Evolutionary conservation across 1,284 basidiomycete species (phyloP).

Genomic region (Heterobasidion irregulare): DNA sequence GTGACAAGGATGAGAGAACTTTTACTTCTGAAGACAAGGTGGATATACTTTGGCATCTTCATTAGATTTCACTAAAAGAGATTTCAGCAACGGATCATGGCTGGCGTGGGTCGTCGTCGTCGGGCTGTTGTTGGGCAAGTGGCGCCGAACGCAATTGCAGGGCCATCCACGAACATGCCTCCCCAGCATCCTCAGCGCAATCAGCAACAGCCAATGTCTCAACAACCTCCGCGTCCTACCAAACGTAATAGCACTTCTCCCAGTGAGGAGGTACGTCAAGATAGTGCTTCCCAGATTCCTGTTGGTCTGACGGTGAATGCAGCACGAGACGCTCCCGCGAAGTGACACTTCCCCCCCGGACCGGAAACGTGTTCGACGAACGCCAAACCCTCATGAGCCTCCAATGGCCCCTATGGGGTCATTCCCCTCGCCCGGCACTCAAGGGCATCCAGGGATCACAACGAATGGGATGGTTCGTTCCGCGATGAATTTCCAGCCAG

Average conservation of each 20-base stretch:
- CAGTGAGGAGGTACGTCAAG: constrained; percentile 49
- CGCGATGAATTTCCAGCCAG: constrained; percentile 8
- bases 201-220: constrained; percentile 13
- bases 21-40: constrained; percentile 53
- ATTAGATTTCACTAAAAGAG: constrained; percentile 8
- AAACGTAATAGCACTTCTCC: constrained; percentile 67
- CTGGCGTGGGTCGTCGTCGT: constrained; percentile 18
- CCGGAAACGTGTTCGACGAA: constrained; percentile 49
- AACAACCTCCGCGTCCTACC: constrained; percentile 25
- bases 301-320: constrained; percentile 6
- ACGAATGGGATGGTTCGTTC: constrained; percentile 15
- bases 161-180: constrained; percentile 14
- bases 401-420: constrained; percentile 21
- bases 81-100: constrained; percentile 30
- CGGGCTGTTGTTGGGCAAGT: constrained; percentile 4
- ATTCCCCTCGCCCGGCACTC: constrained; percentile 13
- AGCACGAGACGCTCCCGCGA: constrained; percentile 44
- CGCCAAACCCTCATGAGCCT: constrained; percentile 29
- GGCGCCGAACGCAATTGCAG: constrained; percentile 12
- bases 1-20: constrained; percentile 37
- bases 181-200: constrained; percentile 25
- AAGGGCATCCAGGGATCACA: constrained; percentile 10
- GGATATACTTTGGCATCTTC: constrained; percentile 8
- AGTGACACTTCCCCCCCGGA: constrained; percentile 58
- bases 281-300: constrained; percentile 4